A percentile compares a stretch with the other conserved stretches of the same genome.
These are phyloP conservation scores for Musa beccarii DNA, from an alignment of 176 grass and related monocot species.

Conservation along the genomic window DNA sequence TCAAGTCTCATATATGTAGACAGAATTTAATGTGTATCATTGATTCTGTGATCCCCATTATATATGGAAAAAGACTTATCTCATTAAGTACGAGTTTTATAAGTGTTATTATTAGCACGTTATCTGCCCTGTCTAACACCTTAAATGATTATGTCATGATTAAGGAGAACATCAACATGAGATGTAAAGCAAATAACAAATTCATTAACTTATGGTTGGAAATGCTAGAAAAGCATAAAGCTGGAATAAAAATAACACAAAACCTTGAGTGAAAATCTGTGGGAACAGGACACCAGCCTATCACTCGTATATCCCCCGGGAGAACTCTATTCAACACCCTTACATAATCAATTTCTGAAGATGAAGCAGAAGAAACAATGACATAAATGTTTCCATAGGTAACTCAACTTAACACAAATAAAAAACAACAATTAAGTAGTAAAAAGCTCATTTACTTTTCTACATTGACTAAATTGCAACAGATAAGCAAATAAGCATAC, in stretches of 20 bases:
- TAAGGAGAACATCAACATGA: neutral
- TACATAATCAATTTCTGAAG: conserved; percentile 89
- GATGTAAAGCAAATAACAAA: neutral
- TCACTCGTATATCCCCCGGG: conserved; percentile 77
- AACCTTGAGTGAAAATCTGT: conserved; percentile 79
- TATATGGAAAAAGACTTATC: no score
- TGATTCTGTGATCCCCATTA: neutral
- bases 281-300: conserved; percentile 76
- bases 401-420: neutral
- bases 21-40: neutral
- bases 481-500: neutral
- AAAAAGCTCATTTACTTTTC: neutral
- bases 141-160: neutral
- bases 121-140: neutral
- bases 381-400: neutral
- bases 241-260: conserved; percentile 7
- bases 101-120: neutral
- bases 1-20: neutral
- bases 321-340: conserved; percentile 83
- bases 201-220: neutral
- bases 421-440: neutral
- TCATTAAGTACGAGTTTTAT: no score
- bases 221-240: neutral
- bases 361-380: conserved; percentile 6
- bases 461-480: neutral